These are phyloP conservation scores for Blastocystis sp. DNA, from an alignment of 352 stramenopile species.

Conservation along the genomic window DNA sequence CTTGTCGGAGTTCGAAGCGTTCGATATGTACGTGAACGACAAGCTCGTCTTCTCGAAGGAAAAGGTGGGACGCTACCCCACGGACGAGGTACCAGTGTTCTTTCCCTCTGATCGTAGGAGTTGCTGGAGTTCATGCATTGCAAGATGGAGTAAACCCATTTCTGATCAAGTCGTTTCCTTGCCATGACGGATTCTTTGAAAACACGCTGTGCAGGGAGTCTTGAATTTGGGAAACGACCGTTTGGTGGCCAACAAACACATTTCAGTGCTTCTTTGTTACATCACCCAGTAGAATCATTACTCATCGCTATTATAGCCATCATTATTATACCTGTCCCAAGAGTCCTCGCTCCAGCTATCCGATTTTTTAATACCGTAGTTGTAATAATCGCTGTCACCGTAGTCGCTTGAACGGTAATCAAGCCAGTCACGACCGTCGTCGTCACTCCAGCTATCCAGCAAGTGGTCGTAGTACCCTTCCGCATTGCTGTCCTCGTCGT, in stretches of 20 bases:
- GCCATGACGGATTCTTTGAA: constrained; percentile 12
- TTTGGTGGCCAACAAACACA: constrained; percentile 16
- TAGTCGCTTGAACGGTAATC: too few relatives aligned
- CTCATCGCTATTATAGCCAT: background rate
- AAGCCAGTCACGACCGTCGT: too few relatives aligned
- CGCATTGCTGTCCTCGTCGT: constrained; percentile 23
- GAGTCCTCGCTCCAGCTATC: background rate
- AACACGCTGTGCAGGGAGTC: constrained; percentile 41
- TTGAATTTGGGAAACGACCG: background rate
- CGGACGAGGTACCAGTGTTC: too few relatives aligned
- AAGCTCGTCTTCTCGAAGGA: constrained; percentile 38
- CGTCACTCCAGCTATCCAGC: background rate
- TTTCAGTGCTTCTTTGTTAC: background rate
- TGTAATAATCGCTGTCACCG: too few relatives aligned
- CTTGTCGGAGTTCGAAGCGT: background rate
- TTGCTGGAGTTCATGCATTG: background rate
- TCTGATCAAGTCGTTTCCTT: background rate
- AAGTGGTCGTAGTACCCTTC: background rate
- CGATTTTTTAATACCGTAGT: too few relatives aligned
- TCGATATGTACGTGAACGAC: constrained; percentile 59
- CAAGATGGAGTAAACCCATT: background rate
- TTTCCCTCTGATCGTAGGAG: constrained; percentile 60
- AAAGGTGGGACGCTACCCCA: background rate
- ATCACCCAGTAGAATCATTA: background rate
- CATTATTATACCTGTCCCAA: background rate